A percentile compares a stretch with the other conserved stretches of the same genome.
phyloP scores from a whole-genome alignment of 2,329 filamentous ascomycete genomes.

The Fusarium multiceps region DNA sequence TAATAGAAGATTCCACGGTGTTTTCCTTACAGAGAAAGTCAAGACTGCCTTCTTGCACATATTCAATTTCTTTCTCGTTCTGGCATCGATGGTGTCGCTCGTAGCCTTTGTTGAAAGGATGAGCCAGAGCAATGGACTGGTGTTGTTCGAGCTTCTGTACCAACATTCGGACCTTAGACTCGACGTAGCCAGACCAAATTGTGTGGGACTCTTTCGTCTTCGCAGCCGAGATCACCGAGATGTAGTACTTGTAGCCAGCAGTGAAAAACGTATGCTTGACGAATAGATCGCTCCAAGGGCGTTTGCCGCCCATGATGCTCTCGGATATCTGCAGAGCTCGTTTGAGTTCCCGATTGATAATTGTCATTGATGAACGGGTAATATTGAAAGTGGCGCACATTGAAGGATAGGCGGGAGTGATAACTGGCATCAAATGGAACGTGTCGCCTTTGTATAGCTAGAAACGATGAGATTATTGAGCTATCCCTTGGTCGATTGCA shows the following conservation, averaged over 20 bases:
- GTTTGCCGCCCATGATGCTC: slow-evolving; percentile 80
- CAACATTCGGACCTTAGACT: slow-evolving; percentile 90
- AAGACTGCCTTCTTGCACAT: slow-evolving; percentile 66
- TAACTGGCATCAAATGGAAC: slow-evolving; percentile 95
- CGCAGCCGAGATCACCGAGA: slow-evolving; percentile 86
- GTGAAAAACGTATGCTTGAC: slow-evolving; percentile 94
- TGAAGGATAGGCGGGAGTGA: slow-evolving; percentile 95
- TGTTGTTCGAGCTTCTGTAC: slow-evolving; percentile 86
- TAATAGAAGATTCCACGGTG: slow-evolving; percentile 52
- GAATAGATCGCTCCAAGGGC: slow-evolving; percentile 89
- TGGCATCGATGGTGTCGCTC: slow-evolving; percentile 81
- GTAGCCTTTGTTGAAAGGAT: slow-evolving; percentile 93
- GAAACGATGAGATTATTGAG: slow-evolving; percentile 5
- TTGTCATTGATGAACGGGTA: slow-evolving; percentile 82
- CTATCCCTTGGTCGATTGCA: neutral
- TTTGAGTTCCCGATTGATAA: slow-evolving; percentile 85
- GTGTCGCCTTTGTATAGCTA: slow-evolving; percentile 82
- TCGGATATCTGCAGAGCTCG: slow-evolving; percentile 82
- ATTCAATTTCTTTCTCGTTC: slow-evolving; percentile 61
- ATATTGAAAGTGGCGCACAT: slow-evolving; percentile 99
- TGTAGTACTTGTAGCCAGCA: slow-evolving; percentile 92
- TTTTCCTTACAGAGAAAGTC: slow-evolving; percentile 56
- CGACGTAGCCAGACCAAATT: slow-evolving; percentile 89
- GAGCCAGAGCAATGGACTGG: slow-evolving; percentile 81
- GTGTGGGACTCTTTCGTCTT: slow-evolving; percentile 86